Evolutionary conservation across 2,329 filamentous ascomycete species (phyloP), one percentile per base, ranked within the genome.

Genomic region (Phialocephala subalpina): DNA sequence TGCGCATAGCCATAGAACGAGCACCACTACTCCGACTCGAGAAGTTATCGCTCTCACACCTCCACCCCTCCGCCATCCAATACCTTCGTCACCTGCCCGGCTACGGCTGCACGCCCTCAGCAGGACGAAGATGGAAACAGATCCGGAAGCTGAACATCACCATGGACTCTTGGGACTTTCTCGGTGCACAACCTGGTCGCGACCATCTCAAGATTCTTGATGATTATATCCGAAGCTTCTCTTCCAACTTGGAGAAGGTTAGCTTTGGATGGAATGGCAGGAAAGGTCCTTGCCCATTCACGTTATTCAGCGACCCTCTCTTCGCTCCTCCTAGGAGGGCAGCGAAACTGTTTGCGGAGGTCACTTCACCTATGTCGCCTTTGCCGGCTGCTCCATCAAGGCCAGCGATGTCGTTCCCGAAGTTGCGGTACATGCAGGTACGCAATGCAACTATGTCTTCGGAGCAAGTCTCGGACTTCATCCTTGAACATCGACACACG

Each of bases 1-100:
- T 97, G 63, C 90, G 93, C 69, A 93, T 97, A 69, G 91, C 94
- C 14, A 80, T 97, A 35, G 94, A 97, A 80, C 86, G 90, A 62
- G 87, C 90, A 11, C 87, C 89, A 1, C 80, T 96, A 58, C 82
- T 81, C 59, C 85, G 83, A 65, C 85, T 97, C 16, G 82, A 84
- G 69, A 90, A 90, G 67, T 83, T 97, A 2, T 91, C 91, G 0
- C 84, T 97, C 1, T 86, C 87, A 14, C 87, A 87, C 1, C 86
- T 97, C 11, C 93, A 97, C 72, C 89, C 92, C 0, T 86, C 87
- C 1, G 91, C 90, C 8, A 87, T 97, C 60, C 85, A 91, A 71
- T 95, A 96, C 76, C 84, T 97, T 22, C 90, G 92, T 61, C 90
- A 93, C 69, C 83, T 87, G 69, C 84, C 89, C 38, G 92, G 92